Base-by-base conservation (phyloP, 306 rosid genomes). In the Morella rubra region DNA sequence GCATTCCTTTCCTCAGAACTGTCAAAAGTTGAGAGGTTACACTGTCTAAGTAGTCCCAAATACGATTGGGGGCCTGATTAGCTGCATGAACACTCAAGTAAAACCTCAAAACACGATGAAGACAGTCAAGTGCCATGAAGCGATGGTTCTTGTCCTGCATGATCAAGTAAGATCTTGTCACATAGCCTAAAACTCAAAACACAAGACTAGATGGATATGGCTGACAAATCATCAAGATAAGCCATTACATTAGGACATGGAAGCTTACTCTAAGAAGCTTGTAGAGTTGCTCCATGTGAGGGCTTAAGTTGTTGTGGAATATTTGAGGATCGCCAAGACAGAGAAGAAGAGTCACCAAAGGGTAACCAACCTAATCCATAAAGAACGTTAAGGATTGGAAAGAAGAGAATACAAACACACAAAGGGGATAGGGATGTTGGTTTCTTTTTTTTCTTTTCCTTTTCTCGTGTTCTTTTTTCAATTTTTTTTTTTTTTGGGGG, bases 231-330 rank as follows among this genome's bases (percentile, higher is more conserved):
- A 32, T 32, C 59, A 84, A 82, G 20, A 68, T 62, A 73, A 69
- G 68, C 73, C 42, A 10, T 69, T 22, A 81, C 14, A 47, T 61
- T 70, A 71, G 32, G 76, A 74, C 65, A 60, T 19, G 72, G 44
- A 16, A 79, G 86, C 96, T 80, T 90, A 93, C 99, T 83, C 89
- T 89, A 77, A 96, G 99, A 86, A 83, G 93, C 86, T 90, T 96
- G 90, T 96, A 96, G 61, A 96, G 99, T 80, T 92, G 97, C 82
- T 96, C 99, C 99, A 91, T 96, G 85, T 96, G 99, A 85, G 97
- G 80, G 79, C 96, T 90, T 76, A 96, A 87, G 89, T 87, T 88
- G 82, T 41, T 84, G 79, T 89, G 88, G 74, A 96, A 96, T 87
- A 90, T 86, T 84, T 85, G 90, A 81, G 97, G 97, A 85, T 96